Percentiles rank a stretch among this genome's conserved stretches.
Conservation (phyloP, 2,329 filamentous ascomycete genomes). For the Phialophora verrucosa region DNA sequence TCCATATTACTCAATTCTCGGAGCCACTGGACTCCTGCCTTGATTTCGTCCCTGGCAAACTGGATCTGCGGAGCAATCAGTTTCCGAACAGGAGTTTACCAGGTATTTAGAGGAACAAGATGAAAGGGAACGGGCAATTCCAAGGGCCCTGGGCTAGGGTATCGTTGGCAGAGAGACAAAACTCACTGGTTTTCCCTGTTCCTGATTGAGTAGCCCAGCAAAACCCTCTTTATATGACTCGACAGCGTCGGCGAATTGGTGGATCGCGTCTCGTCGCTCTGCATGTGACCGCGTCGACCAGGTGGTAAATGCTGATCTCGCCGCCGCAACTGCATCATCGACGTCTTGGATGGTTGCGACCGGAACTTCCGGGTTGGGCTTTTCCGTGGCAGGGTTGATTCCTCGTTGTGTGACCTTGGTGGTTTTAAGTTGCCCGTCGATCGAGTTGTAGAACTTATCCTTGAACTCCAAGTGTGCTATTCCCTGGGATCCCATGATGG, state of each 20-base stretch:
- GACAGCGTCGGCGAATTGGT: slow-evolving; percentile 45
- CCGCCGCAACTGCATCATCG: slow-evolving; percentile 57
- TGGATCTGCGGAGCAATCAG: slow-evolving; percentile 22
- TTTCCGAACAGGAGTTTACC: background rate
- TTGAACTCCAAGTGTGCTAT: background rate
- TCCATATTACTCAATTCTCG: slow-evolving; percentile 27
- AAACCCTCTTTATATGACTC: slow-evolving; percentile 47
- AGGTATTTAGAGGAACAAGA: background rate
- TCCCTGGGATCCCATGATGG: background rate
- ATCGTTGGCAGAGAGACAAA: no score
- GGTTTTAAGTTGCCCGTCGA: slow-evolving; percentile 57
- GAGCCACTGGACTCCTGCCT: slow-evolving; percentile 31
- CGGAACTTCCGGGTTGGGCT: slow-evolving; percentile 59
- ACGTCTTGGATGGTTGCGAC: slow-evolving; percentile 57
- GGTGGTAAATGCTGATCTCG: slow-evolving; percentile 53
- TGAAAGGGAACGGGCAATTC: no score
- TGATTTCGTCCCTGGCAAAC: slow-evolving; percentile 32
- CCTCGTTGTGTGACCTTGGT: slow-evolving; percentile 55
- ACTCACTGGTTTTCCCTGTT: slow-evolving; percentile 49
- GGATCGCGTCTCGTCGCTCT: slow-evolving; percentile 45
- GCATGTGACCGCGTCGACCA: slow-evolving; percentile 52
- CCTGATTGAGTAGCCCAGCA: slow-evolving; percentile 48
- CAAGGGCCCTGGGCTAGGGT: no score
- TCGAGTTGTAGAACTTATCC: slow-evolving; percentile 58
- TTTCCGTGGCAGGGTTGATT: slow-evolving; percentile 59